phyloP scores from a whole-genome alignment of 192 early-diverging fungal genomes.

The Coemansia sp. region DNA sequence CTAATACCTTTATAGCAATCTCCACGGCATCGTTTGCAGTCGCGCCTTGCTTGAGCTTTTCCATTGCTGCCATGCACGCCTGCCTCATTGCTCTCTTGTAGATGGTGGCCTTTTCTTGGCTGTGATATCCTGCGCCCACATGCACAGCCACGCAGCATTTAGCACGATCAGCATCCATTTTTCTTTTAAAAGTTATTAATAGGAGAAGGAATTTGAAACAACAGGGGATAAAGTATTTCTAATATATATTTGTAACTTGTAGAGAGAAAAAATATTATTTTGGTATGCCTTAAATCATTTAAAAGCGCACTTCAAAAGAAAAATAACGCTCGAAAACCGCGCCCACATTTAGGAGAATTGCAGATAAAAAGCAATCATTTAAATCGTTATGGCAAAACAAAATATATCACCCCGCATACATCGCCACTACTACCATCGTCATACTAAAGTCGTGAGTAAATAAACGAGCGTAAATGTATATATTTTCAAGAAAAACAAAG shows the following conservation, averaged over 20 bases:
- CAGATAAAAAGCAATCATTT: no score
- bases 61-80: slow-evolving; percentile 30
- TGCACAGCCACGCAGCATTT: slow-evolving; percentile 39
- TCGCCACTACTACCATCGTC: no score
- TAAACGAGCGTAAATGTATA: no score
- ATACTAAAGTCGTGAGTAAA: no score
- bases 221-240: neutral
- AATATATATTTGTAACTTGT: no score
- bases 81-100: slow-evolving; percentile 31
- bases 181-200: neutral
- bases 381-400: neutral
- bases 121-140: slow-evolving; percentile 40
- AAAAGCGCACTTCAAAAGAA: no score
- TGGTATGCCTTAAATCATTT: no score
- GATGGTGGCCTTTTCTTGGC: slow-evolving; percentile 6
- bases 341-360: no score
- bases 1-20: slow-evolving; percentile 33
- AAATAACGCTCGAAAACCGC: no score
- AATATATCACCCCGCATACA: neutral
- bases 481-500: no score
- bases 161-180: neutral
- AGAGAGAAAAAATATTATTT: no score
- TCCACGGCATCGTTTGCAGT: slow-evolving; percentile 30
- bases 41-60: slow-evolving; percentile 7
- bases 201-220: neutral